Conservation (phyloP, 768 basidiomycete species). For the Hydnomerulius pinastri region DNA sequence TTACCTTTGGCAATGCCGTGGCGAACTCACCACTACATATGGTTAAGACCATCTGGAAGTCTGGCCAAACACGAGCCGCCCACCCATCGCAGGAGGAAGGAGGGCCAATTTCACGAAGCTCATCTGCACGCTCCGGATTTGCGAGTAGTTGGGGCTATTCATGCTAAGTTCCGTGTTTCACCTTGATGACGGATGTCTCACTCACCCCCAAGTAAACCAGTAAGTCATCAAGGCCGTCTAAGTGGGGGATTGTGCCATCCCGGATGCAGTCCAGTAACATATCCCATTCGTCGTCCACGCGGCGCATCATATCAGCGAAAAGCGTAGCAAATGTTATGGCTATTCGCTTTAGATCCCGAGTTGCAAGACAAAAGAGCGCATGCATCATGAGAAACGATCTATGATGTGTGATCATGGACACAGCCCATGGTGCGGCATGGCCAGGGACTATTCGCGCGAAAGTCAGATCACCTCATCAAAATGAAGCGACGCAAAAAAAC, state of each 20-base stretch:
- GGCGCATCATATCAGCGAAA: conserved; percentile 14
- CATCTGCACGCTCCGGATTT: conserved; percentile 19
- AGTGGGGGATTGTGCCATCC: conserved; percentile 16
- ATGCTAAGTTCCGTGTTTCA: not conserved
- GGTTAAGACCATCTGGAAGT: conserved; percentile 1
- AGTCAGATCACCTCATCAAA: not conserved
- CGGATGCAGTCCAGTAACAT: conserved; percentile 16
- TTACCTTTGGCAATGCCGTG: conserved; percentile 14
- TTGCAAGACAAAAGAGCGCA: conserved; percentile 20
- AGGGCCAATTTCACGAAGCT: conserved; percentile 15
- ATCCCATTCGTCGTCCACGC: conserved; percentile 19
- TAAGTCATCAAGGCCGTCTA: conserved; percentile 12
- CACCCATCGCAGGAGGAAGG: conserved; percentile 16
- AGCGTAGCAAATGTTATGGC: conserved; percentile 1
- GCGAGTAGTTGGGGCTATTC: conserved; percentile 11
- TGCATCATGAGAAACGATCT: conserved; percentile 22
- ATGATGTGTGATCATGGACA: conserved; percentile 10
- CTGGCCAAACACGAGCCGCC: conserved; percentile 21
- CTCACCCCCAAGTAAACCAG: conserved; percentile 15
- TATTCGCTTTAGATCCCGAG: conserved; percentile 3
- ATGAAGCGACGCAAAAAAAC: not conserved
- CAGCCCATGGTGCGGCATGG: conserved; percentile 15
- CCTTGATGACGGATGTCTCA: not conserved
- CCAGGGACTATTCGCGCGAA: conserved; percentile 9
- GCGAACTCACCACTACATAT: conserved; percentile 14